phyloP scores from a whole-genome alignment of 306 rosid species.

The Inga oerstediana region DNA sequence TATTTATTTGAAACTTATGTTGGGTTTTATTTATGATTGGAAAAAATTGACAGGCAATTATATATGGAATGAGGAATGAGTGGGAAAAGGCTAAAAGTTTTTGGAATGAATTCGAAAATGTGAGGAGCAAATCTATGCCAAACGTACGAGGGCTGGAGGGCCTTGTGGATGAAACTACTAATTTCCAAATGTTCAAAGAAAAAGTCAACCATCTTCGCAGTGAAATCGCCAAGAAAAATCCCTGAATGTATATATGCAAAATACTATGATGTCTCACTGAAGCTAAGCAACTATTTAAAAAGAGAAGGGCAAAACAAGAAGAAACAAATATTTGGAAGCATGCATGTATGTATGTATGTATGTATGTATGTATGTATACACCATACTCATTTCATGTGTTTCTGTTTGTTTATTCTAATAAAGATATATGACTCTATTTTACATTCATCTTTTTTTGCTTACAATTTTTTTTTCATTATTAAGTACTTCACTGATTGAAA shows the following conservation, averaged over 20 bases:
- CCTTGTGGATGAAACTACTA: neutral
- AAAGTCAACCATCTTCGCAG: neutral
- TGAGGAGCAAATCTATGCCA: neutral
- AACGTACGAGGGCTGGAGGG: neutral
- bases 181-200: neutral
- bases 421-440: neutral
- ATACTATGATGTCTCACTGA: neutral
- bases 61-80: neutral
- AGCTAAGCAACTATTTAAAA: neutral
- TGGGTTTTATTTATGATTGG: neutral
- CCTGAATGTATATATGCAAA: neutral
- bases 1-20: neutral
- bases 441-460: neutral
- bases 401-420: neutral
- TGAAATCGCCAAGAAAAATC: neutral
- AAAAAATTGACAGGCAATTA: constrained; percentile 21
- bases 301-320: neutral
- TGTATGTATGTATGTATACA: too few relatives aligned
- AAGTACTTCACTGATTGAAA: neutral
- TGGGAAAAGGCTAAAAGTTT: neutral
- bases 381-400: neutral
- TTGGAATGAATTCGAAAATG: neutral
- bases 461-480: neutral
- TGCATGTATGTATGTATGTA: neutral
- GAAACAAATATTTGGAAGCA: neutral